Conservation (phyloP, 257 asterid species). For the Ehretia macrophylla region DNA sequence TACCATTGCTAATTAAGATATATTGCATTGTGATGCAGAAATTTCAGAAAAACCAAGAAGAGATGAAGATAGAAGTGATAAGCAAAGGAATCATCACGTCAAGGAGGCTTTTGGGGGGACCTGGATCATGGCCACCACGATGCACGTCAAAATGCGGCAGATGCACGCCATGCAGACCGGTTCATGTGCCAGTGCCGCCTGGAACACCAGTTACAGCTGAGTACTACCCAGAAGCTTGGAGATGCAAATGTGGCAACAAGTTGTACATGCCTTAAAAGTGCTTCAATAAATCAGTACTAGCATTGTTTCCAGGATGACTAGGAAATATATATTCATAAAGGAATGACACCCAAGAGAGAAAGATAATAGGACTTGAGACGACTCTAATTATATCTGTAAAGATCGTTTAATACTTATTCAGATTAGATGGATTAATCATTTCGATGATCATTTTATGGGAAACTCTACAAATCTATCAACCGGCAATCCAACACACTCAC, state of each 20-base stretch:
- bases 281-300: not conserved
- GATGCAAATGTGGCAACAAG: slow-evolving; percentile 59
- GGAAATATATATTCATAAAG: too few species aligned
- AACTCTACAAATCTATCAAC: too few species aligned
- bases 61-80: not conserved
- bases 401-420: not conserved
- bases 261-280: slow-evolving; percentile 39
- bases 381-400: not conserved
- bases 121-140: slow-evolving; percentile 59
- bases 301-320: not conserved
- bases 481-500: too few species aligned
- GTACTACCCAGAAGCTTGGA: slow-evolving; percentile 59
- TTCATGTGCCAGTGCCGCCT: slow-evolving; percentile 55
- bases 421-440: not conserved
- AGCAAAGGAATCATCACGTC: not conserved
- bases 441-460: not conserved
- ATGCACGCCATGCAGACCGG: slow-evolving; percentile 62
- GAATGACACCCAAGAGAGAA: not conserved
- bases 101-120: slow-evolving; percentile 48
- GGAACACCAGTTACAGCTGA: slow-evolving; percentile 54
- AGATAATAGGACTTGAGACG: not conserved
- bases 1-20: too few species aligned
- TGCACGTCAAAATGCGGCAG: slow-evolving; percentile 47
- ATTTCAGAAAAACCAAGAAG: slow-evolving; percentile 1
- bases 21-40: slow-evolving; percentile 17